Evolutionary conservation across 441 rosid genomes (phyloP).

Genomic region (Mallotus repandus): DNA sequence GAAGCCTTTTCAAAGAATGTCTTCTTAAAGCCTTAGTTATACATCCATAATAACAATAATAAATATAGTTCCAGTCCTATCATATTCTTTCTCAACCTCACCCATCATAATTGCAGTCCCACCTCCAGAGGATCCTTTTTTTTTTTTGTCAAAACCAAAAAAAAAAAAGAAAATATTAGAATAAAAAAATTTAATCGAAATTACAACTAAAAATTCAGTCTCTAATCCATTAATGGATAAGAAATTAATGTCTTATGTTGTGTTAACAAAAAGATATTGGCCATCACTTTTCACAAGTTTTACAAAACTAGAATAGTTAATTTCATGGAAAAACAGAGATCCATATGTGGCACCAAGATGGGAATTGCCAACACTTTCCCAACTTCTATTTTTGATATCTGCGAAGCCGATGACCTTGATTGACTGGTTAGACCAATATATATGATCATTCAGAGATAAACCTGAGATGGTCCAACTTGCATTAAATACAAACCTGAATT

Average conservation of each 20-base stretch:
- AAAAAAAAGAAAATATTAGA: no score
- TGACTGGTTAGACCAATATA: slow-evolving; percentile 24
- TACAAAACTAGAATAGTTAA: slow-evolving; percentile 39
- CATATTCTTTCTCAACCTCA: no score
- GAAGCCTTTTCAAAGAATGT: no score
- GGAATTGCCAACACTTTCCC: slow-evolving; percentile 80
- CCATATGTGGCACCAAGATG: slow-evolving; percentile 71
- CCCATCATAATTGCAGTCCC: no score
- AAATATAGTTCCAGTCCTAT: no score
- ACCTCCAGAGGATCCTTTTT: no score
- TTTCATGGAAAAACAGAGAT: slow-evolving; percentile 46
- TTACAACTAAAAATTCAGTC: no score
- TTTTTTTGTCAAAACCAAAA: no score
- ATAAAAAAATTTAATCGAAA: no score
- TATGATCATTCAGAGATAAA: slow-evolving; percentile 37
- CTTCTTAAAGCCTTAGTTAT: no score
- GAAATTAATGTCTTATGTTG: slow-evolving; percentile 28
- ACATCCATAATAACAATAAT: no score
- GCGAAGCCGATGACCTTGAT: slow-evolving; percentile 24
- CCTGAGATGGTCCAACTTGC: slow-evolving; percentile 70
- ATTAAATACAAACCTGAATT: slow-evolving; percentile 71
- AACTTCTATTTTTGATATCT: slow-evolving; percentile 42
- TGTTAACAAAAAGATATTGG: slow-evolving; percentile 42
- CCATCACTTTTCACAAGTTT: slow-evolving; percentile 64
- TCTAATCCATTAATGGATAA: slow-evolving; percentile 27